Evolutionary conservation across 495 filamentous ascomycete species (phyloP), one percentile per base, ranked within the genome.

Genomic region (Haplographium delicatum): DNA sequence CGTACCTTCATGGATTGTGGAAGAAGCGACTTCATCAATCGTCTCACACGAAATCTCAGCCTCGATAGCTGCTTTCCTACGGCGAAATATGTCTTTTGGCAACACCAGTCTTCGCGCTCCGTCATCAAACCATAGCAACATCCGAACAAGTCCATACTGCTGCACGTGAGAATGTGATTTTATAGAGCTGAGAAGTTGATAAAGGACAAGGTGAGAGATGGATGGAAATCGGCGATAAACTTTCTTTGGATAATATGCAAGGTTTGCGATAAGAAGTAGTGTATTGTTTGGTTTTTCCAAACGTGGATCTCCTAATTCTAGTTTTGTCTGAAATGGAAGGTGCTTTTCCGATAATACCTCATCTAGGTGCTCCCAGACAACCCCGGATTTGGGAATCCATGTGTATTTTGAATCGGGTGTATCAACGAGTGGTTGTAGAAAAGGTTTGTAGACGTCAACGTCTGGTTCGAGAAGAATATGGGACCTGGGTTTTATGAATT

Each of bases 381-480:
- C 58, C 22, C 74, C 71, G 8, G 76, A 68, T 25, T 76, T 69
- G 39, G 65, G 67, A 0, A 80, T 15, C 5, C 86, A 57, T 34
- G 65, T 63, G 45, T 81, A 88, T 47, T 63, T 72, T 4, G 80
- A 78, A 50, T 65, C 74, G 26, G 71, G 74, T 10, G 57, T 66
- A 1, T 81, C 64, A n/a, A 83, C 69, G 5, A 95, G 70, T 0
- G 80, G 74, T 19, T 79, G 56, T 18, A 94, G 78, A 50, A 81
- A 73, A 0, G 75, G 70, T 7, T 68, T 49, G 63, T 85, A 88
- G 6, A 65, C 23, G 0, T 65, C 48, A 1, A 67, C 50, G 38
- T 81, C 72, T 1, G 82, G 82, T 53, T 95, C 89, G 50, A 96
- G 63, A 42, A 97, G 68, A 25, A 96, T 66, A 72, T 97, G 91